Evolutionary conservation across 331 rosid genomes (phyloP).

Genomic region (Quercus phellos): DNA sequence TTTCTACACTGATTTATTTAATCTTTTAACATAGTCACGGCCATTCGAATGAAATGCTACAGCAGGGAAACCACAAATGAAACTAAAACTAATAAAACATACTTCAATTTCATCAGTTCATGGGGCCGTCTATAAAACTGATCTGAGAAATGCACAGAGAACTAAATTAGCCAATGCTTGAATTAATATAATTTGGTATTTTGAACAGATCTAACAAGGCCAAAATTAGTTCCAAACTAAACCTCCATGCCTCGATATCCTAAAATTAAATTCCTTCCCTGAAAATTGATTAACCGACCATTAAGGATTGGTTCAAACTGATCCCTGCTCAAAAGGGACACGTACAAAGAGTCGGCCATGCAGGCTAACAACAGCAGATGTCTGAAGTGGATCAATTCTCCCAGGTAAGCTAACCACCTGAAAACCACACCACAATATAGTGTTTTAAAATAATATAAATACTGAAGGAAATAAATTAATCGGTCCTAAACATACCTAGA

Average conservation of each 20-base stretch:
- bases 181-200: slow-evolving; percentile 11
- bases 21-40: no score
- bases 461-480: not conserved
- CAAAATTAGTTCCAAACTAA: slow-evolving; percentile 18
- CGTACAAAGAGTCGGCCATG: slow-evolving; percentile 86
- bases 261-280: slow-evolving; percentile 16
- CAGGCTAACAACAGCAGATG: slow-evolving; percentile 87
- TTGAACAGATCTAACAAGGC: slow-evolving; percentile 24
- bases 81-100: not conserved
- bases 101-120: not conserved
- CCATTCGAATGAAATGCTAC: not conserved
- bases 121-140: not conserved
- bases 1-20: no score
- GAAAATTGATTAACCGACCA: slow-evolving; percentile 7
- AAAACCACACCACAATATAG: slow-evolving; percentile 9
- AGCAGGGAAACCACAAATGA: not conserved
- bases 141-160: not conserved
- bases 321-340: slow-evolving; percentile 70
- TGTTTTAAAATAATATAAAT: not conserved
- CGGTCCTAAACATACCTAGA: not conserved
- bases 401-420: slow-evolving; percentile 88
- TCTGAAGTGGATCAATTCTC: slow-evolving; percentile 80
- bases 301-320: slow-evolving; percentile 28
- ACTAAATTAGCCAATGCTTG: not conserved
- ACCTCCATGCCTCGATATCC: slow-evolving; percentile 19